Conservation (phyloP, 2,329 filamentous ascomycete genomes). For the Nigrospora sphaerica region DNA sequence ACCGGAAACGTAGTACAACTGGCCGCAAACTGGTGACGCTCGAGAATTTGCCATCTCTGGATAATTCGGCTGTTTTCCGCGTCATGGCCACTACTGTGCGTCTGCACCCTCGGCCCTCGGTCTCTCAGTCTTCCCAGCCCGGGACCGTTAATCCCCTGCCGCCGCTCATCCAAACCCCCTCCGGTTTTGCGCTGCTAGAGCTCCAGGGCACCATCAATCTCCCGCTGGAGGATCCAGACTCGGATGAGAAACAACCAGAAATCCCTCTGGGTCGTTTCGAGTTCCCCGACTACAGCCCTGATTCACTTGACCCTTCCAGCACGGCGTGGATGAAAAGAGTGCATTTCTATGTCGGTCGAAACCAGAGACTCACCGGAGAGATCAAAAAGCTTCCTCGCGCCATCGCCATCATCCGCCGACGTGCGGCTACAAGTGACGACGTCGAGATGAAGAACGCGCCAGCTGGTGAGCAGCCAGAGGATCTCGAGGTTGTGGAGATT, state of each 20-base stretch:
- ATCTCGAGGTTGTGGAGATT: conserved; percentile 80
- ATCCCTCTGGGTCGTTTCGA: conserved; percentile 64
- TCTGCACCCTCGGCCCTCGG: conserved; percentile 30
- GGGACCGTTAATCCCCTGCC: conserved; percentile 54
- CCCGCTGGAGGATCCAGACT: conserved; percentile 34
- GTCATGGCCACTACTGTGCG: conserved; percentile 27
- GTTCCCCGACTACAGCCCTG: conserved; percentile 67
- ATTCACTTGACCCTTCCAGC: conserved; percentile 37
- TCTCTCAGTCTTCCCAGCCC: conserved; percentile 6
- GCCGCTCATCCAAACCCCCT: conserved; percentile 77
- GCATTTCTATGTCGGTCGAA: conserved; percentile 79
- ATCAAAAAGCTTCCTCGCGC: conserved; percentile 78
- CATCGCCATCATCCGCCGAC: conserved; percentile 67
- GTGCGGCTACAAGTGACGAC: conserved; percentile 24
- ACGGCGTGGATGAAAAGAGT: conserved; percentile 85
- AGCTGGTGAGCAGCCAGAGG: conserved; percentile 28
- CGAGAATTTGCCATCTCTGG: too few species aligned
- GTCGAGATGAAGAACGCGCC: conserved; percentile 38
- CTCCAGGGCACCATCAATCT: conserved; percentile 87
- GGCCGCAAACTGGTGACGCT: too few species aligned
- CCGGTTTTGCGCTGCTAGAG: conserved; percentile 83
- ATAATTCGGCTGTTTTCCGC: too few species aligned
- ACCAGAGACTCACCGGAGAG: conserved; percentile 85
- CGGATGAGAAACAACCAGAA: conserved; percentile 22
- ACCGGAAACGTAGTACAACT: too few species aligned